These are phyloP conservation scores for Chaetomium globosum DNA, from an alignment of 2,329 filamentous ascomycete species.

Conservation along the genomic window DNA sequence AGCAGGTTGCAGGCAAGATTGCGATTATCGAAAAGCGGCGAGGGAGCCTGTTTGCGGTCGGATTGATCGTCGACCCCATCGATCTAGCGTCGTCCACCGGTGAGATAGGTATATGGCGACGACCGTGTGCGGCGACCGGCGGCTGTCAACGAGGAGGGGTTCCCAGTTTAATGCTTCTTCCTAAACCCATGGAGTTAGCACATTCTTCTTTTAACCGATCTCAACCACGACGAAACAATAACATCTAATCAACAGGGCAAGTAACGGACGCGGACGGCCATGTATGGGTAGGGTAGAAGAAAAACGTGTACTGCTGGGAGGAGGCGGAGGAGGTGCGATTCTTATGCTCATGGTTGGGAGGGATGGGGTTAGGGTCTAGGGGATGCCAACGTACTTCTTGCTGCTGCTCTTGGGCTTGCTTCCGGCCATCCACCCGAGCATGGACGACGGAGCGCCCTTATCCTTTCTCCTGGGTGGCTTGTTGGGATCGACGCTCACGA, in stretches of 20 bases:
- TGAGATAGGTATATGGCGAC: neutral
- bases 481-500: slow-evolving; percentile 39
- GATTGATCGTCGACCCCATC: neutral
- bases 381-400: slow-evolving; percentile 40
- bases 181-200: slow-evolving; percentile 17
- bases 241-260: neutral
- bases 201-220: neutral
- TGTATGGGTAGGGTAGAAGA: neutral
- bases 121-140: neutral
- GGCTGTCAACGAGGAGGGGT: neutral
- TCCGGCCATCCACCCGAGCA: slow-evolving; percentile 44
- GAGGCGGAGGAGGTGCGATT: neutral
- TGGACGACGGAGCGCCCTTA: slow-evolving; percentile 26
- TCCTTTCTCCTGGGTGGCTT: slow-evolving; percentile 39
- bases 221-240: neutral
- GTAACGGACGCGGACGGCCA: neutral
- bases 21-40: slow-evolving; percentile 19
- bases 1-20: slow-evolving; percentile 17
- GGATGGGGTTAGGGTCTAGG: neutral
- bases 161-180: slow-evolving; percentile 28
- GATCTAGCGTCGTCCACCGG: neutral
- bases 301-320: neutral
- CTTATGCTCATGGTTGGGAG: neutral
- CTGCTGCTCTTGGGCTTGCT: slow-evolving; percentile 39
- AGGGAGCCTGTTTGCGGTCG: neutral